Percentiles rank a stretch among this genome's conserved stretches.
phyloP scores from a whole-genome alignment of 352 stramenopile species.

The Phytophthora ohioensis region DNA sequence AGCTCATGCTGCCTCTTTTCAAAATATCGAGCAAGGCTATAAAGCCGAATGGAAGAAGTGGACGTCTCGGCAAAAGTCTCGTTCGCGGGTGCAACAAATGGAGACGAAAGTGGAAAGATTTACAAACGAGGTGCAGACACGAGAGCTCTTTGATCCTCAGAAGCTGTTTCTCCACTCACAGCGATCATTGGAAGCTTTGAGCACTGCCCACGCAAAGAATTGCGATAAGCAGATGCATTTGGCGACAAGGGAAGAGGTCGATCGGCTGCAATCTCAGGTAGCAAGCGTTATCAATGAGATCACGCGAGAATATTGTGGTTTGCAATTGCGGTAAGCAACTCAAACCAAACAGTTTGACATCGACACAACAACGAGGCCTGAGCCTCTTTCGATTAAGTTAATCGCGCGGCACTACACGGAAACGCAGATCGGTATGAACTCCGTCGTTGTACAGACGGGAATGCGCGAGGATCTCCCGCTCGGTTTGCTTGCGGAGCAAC shows the following conservation, averaged over 20 bases:
- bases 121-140: slow-evolving; percentile 44
- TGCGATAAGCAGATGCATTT: slow-evolving; percentile 8
- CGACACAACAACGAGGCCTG: slow-evolving; percentile 1
- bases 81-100: slow-evolving; percentile 52
- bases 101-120: slow-evolving; percentile 56
- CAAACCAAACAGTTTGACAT: not conserved
- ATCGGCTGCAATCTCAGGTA: slow-evolving; percentile 51
- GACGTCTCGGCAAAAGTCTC: slow-evolving; percentile 50
- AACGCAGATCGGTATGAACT: slow-evolving; percentile 72
- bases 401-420: slow-evolving; percentile 61
- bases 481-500: slow-evolving; percentile 76
- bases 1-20: slow-evolving; percentile 28
- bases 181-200: slow-evolving; percentile 27
- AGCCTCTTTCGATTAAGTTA: slow-evolving; percentile 37
- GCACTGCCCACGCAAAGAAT: not conserved
- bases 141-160: slow-evolving; percentile 56
- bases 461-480: slow-evolving; percentile 70
- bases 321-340: slow-evolving; percentile 46
- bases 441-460: slow-evolving; percentile 66
- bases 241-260: slow-evolving; percentile 44
- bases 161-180: slow-evolving; percentile 54
- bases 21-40: slow-evolving; percentile 45
- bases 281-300: slow-evolving; percentile 63
- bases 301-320: slow-evolving; percentile 54
- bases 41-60: slow-evolving; percentile 52